Base-by-base conservation (phyloP, 768 basidiomycete species). In the Hygrocybe coccinea region DNA sequence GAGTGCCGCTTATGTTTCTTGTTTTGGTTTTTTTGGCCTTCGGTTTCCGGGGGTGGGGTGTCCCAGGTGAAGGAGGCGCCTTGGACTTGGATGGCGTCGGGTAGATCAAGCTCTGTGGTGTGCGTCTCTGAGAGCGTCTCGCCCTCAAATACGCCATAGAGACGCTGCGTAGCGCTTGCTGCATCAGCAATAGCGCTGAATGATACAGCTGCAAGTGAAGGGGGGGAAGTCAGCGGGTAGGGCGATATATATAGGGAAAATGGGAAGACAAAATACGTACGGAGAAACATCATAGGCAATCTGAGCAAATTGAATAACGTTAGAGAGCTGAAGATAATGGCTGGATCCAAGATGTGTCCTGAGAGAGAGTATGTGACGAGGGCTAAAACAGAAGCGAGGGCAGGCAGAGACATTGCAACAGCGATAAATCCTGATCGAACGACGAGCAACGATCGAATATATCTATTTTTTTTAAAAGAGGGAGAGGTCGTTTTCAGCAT, bases 21-120 rank as follows among this genome's bases (percentile, higher is more conserved):
- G n/a, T 63, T 66, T 50, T 33, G 59, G 47, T 62, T 74, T 72
- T 62, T 76, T 74, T 29, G 61, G 21, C 70, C 73, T 25, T 71
- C 76, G 0, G 63, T 62, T 39, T 82, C 79, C 1, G 80, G 79
- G 0, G 86, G 83, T 1, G 87, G 81, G 3, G 83, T 79, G 62
- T 97, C 94, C 95, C 95, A 97, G 1, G 84, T 83, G 71, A 95
- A 95, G 10, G 83, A 79, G 5, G 83, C 92, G 52, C 79, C 76
- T 47, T 80, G 74, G 44, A 91, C 79, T 54, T 79, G 76, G 52
- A 97, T 63, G 1, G 91, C 95, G 33, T 73, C 68, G n/a, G 82
- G 74, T 25, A 89, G 66, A 12, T 74, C 64, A 1, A 68, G 67
- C 62, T 93, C 84, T 14, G 83, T 70, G 4, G 74, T 63, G 50